Base-by-base conservation (phyloP, 345 rosid species). In the Melastoma malabathricum region DNA sequence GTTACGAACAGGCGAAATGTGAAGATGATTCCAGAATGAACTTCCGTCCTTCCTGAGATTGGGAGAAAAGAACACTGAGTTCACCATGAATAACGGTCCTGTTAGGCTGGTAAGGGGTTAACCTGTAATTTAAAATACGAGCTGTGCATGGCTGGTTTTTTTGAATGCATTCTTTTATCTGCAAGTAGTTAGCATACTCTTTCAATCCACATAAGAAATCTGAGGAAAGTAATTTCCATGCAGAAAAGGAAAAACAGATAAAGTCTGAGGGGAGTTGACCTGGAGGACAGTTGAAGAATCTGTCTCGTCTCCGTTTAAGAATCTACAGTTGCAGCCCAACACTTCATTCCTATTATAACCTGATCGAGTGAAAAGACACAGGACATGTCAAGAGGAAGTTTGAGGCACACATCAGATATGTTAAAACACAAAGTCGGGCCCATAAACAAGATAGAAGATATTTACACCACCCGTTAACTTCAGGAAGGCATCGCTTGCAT, bases 101-200 rank as follows among this genome's bases (percentile, higher is more conserved):
- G 7, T 46, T 54, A 61, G 48, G 63, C 15, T 23, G 44, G 68
- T 58, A 46, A 70, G 74, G 74, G 60, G 61, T 74, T 68, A 74
- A 92, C 96, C 98, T 92, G 98, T 87, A 87, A 69, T 78, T 84
- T 70, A 92, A 76, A 64, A 92, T 75, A 67, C 83, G 83, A 65
- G 84, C 96, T 64, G 98, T 87, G 81, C 96, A 87, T 56, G 89
- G 64, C 79, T 67, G 76, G 52, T 80, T 86, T 27, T 59, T 63
- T 57, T 20, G 69, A 56, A 92, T 77, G 75, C 83, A 72, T 55
- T 82, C 75, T 57, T 67, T 76, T 65, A 92, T 77, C 98, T 92
- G 55, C 45, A 12, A 63, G 44, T 34, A 44, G 43, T 16, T 2
- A 15, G 43, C 39, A 65, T 25, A 10, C 48, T 38, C 19, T 17